A percentile compares a stretch with the other conserved stretches of the same genome.
Conservation (phyloP, 164 flowering plant species). For the Piper longum region DNA sequence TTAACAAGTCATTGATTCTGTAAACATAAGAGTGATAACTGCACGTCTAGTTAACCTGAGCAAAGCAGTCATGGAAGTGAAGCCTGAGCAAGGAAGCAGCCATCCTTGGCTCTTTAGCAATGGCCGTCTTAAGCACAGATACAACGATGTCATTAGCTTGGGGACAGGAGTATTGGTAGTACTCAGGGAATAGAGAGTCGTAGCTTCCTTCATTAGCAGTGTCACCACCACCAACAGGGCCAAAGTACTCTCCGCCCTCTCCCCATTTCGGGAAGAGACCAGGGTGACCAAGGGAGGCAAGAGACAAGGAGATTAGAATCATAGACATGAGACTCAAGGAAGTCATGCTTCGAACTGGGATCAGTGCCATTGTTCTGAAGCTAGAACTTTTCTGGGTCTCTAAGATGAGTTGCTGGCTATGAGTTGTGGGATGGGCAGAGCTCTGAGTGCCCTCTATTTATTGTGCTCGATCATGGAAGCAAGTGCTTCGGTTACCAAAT, state of each 20-base stretch:
- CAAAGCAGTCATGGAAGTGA: conserved; percentile 95
- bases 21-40: not conserved
- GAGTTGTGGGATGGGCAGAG: not conserved
- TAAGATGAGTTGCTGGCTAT: not conserved
- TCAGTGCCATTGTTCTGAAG: not conserved
- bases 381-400: not conserved
- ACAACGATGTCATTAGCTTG: conserved; percentile 67
- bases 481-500: conserved; percentile 8
- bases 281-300: conserved; percentile 35
- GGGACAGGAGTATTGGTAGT: conserved; percentile 62
- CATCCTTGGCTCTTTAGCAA: conserved; percentile 52
- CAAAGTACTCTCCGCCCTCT: conserved; percentile 5
- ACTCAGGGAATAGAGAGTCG: conserved; percentile 36
- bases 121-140: conserved; percentile 56
- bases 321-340: conserved; percentile 5
- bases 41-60: conserved; percentile 40
- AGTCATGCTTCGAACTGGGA: not conserved
- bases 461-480: conserved; percentile 1
- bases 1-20: no score
- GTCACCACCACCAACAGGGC: conserved; percentile 2
- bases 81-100: conserved; percentile 91
- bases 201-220: conserved; percentile 10
- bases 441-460: not conserved
- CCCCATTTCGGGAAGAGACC: conserved; percentile 30
- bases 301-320: conserved; percentile 21